phyloP scores from a whole-genome alignment of 768 basidiomycete genomes.

The Trametes sanguinea region DNA sequence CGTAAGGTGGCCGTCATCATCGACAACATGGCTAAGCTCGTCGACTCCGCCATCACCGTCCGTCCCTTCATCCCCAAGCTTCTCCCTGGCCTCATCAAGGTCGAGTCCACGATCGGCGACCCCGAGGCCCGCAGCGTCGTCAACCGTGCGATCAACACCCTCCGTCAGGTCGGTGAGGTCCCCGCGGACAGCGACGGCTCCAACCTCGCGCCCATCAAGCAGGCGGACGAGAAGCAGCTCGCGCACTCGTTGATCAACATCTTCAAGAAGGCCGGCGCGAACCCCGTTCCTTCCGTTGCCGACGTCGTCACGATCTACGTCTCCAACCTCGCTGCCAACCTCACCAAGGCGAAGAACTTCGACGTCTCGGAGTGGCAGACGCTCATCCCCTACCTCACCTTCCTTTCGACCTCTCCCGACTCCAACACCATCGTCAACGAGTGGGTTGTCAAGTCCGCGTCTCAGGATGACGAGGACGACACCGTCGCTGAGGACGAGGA shows the following conservation, averaged over 20 bases:
- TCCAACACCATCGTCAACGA: constrained; percentile 70
- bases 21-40: constrained; percentile 99
- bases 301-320: constrained; percentile 68
- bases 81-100: constrained; percentile 93
- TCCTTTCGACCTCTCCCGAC: constrained; percentile 65
- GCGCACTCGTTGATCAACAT: constrained; percentile 66
- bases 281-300: constrained; percentile 56
- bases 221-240: constrained; percentile 69
- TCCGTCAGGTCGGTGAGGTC: constrained; percentile 93
- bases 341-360: constrained; percentile 91
- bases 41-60: constrained; percentile 92
- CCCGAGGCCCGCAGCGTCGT: constrained; percentile 96
- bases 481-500: constrained; percentile 86
- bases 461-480: constrained; percentile 68
- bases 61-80: constrained; percentile 96
- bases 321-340: constrained; percentile 78
- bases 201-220: constrained; percentile 83
- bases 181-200: constrained; percentile 84
- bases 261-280: constrained; percentile 82
- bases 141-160: constrained; percentile 89
- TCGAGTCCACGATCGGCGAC: constrained; percentile 92
- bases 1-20: constrained; percentile 97
- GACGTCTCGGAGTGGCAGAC: constrained; percentile 86
- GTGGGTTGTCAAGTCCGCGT: constrained; percentile 89
- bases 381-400: constrained; percentile 74